Evolutionary conservation across 2,329 filamentous ascomycete genomes (phyloP).

Genomic region (Apiospora pterosperma): DNA sequence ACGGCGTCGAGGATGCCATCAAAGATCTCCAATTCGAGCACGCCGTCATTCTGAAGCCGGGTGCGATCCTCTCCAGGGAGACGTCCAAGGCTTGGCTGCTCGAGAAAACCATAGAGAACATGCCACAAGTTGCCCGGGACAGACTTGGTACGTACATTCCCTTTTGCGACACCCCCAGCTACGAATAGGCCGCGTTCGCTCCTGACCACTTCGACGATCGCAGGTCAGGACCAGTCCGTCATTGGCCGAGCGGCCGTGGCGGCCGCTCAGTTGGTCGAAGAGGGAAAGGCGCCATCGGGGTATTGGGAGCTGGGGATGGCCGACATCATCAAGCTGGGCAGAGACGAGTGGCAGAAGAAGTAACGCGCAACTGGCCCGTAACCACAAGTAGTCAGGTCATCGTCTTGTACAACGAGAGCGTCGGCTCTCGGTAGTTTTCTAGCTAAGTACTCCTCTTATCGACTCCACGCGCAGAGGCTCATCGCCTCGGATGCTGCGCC

Average conservation of each 20-base stretch:
- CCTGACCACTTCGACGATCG: not conserved
- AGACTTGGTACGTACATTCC: not conserved
- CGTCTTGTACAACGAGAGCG: not conserved
- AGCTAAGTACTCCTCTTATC: not conserved
- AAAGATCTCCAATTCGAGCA: constrained; percentile 72
- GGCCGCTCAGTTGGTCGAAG: constrained; percentile 54
- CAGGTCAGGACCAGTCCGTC: constrained; percentile 68
- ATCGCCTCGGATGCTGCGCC: not conserved
- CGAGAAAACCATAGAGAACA: not conserved
- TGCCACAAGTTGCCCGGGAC: not conserved
- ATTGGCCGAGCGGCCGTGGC: constrained; percentile 67
- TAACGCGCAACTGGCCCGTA: not conserved
- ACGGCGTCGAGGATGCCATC: constrained; percentile 80
- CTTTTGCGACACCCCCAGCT: not conserved
- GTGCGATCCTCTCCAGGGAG: constrained; percentile 63
- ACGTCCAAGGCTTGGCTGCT: not conserved
- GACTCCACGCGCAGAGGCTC: not conserved
- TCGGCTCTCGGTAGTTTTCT: not conserved
- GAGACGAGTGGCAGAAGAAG: not conserved
- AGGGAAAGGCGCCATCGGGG: constrained; percentile 57
- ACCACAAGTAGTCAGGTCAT: not conserved
- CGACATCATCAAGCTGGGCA: constrained; percentile 65
- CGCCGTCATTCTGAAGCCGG: constrained; percentile 71
- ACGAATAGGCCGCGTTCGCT: not conserved
- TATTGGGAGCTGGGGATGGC: constrained; percentile 57